Evolutionary conservation across 2,329 filamentous ascomycete genomes (phyloP), one percentile per base, ranked within the genome.

Genomic region (Parascedosporium putredinis): DNA sequence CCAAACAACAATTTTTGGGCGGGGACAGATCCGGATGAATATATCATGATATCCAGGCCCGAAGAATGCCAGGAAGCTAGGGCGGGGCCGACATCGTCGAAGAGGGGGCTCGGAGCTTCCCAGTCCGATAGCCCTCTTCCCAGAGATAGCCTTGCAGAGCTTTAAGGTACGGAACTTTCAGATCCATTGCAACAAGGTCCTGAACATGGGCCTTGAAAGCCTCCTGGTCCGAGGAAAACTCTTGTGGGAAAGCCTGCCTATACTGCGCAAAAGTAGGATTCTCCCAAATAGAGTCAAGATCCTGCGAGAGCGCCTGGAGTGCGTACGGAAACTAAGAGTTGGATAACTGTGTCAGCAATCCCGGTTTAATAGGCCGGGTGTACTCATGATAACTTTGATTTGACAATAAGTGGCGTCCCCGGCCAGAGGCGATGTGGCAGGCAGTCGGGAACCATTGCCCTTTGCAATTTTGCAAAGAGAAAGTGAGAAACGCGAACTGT

Each of bases 1-100:
- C 74, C 72, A 65, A 91, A 91, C 54, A 91, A 75, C 53, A 91
- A 71, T 67, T 88, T 87, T 71, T 93, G 87, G 12, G 87, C 87
- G 18, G 83, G 75, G 5, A 91, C 83, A 20, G 84, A 89, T 27
- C 87, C 87, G 10, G 84, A 89, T 3, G 84, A 89, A 68, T 90
- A 93, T 60, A 93, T 90, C 58, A 85, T 78, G 55, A 90, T 73
- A 52, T 70, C 70, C 53, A 78, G 69, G 23, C 74, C 75, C 25
- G 70, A 64, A 14, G 65, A 62, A 50, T 75, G 71, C 79, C 85
- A 89, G 40, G 67, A 57, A 49, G 70, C 65, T 54, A 89, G 70
- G 54, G 75, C 75, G 7, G 78, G 74, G n/a, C 78, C 69, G 16
- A 91, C 86, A 59, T 93, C 87, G 4, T 76, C 67, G 62, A 88